Conservation (phyloP, 2,329 filamentous ascomycete species). For the Akanthomyces dipterigenus region DNA sequence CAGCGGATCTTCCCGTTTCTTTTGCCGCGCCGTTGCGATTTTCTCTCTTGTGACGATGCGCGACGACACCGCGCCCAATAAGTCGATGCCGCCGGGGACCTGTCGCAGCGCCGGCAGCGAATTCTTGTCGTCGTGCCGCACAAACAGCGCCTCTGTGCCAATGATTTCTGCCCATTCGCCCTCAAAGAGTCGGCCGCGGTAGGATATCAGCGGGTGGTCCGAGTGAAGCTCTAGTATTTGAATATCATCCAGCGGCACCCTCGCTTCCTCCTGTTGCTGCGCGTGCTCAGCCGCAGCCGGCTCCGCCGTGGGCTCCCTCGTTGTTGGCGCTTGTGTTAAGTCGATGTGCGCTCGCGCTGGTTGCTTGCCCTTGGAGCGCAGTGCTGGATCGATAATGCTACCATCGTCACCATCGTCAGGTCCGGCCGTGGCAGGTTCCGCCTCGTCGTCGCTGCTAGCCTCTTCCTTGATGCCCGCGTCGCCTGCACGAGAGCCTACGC, state of each 20-base stretch:
- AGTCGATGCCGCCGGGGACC: slow-evolving; percentile 49
- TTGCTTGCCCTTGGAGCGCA: slow-evolving; percentile 18
- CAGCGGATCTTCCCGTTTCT: slow-evolving; percentile 26
- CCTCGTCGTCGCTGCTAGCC: slow-evolving; percentile 24
- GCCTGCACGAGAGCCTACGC: background rate
- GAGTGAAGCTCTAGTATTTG: slow-evolving; percentile 83
- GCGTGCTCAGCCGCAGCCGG: slow-evolving; percentile 7
- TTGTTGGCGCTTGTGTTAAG: slow-evolving; percentile 1
- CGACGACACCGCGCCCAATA: slow-evolving; percentile 64
- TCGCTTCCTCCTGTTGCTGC: slow-evolving; percentile 9
- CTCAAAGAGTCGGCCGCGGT: slow-evolving; percentile 69
- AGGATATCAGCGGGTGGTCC: slow-evolving; percentile 68
- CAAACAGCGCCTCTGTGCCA: slow-evolving; percentile 74
- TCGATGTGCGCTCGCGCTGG: slow-evolving; percentile 10
- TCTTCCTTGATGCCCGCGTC: slow-evolving; percentile 17
- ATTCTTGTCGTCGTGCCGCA: slow-evolving; percentile 50
- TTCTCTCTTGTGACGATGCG: slow-evolving; percentile 64
- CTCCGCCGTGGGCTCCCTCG: background rate
- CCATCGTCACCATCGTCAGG: slow-evolving; percentile 25
- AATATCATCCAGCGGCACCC: slow-evolving; percentile 37
- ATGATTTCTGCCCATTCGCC: slow-evolving; percentile 78
- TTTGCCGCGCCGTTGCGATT: slow-evolving; percentile 43
- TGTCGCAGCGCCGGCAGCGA: slow-evolving; percentile 39
- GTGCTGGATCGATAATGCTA: slow-evolving; percentile 19
- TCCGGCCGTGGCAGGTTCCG: slow-evolving; percentile 23